phyloP scores from a whole-genome alignment of 768 basidiomycete genomes.

The Pleurotus tuber-regium region DNA sequence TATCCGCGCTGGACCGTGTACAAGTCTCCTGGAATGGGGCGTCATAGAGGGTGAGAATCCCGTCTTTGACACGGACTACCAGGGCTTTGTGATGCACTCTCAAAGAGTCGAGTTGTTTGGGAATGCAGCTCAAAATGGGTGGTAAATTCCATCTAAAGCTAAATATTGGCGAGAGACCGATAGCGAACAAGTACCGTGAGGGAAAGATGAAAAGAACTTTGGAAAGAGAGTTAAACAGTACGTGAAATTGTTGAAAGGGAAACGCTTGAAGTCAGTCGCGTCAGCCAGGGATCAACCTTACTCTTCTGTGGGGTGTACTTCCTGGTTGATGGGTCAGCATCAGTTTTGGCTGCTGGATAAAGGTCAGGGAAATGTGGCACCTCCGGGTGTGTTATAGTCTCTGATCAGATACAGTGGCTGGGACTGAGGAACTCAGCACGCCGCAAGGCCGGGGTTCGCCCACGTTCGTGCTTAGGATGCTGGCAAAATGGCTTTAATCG shows the following conservation, averaged over 20 bases:
- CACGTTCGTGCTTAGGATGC: conserved; percentile 74
- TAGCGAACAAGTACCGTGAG: conserved; percentile 83
- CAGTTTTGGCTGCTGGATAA: conserved; percentile 62
- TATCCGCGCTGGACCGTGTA: background rate
- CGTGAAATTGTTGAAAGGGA: conserved; percentile 81
- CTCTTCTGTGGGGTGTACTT: conserved; percentile 53
- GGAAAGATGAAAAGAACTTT: conserved; percentile 83
- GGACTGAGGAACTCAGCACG: conserved; percentile 66
- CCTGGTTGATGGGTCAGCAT: conserved; percentile 62
- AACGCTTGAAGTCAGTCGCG: conserved; percentile 73
- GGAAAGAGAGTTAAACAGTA: conserved; percentile 80
- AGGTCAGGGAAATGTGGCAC: conserved; percentile 56
- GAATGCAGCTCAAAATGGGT: conserved; percentile 83
- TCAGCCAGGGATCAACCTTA: conserved; percentile 52
- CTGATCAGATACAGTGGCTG: conserved; percentile 48
- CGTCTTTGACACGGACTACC: conserved; percentile 50
- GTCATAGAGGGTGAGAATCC: background rate
- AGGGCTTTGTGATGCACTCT: conserved; percentile 63
- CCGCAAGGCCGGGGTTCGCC: conserved; percentile 53
- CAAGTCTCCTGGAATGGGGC: background rate
- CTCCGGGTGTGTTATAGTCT: conserved; percentile 67
- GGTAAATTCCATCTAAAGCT: conserved; percentile 86
- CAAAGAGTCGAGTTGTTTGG: conserved; percentile 84
- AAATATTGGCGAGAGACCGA: conserved; percentile 81
- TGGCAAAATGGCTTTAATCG: conserved; percentile 79